A percentile compares a stretch with the other conserved stretches of the same genome.
Conservation (phyloP, 1,284 basidiomycete genomes). For the Fomitiporia mediterranea region DNA sequence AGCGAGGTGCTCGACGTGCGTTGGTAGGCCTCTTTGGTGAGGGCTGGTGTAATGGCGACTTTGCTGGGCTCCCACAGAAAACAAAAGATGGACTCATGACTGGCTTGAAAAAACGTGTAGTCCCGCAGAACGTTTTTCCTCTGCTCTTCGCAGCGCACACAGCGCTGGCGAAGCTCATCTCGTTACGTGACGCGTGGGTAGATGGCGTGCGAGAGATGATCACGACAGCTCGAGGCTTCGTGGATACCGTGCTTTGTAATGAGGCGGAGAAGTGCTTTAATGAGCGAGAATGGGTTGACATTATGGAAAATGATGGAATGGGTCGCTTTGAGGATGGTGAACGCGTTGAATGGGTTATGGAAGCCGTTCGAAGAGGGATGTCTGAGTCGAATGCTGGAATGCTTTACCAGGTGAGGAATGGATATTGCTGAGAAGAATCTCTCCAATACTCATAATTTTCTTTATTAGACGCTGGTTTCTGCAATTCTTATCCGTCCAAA, state of each 20-base stretch:
- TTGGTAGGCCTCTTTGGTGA: conserved; percentile 80
- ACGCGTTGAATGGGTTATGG: conserved; percentile 65
- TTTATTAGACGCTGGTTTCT: conserved; percentile 62
- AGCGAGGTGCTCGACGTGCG: conserved; percentile 66
- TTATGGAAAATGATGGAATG: conserved; percentile 65
- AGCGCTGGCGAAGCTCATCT: conserved; percentile 50
- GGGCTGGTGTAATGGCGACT: conserved; percentile 79
- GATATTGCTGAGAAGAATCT: background rate
- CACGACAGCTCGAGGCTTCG: conserved; percentile 47
- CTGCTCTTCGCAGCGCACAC: conserved; percentile 65
- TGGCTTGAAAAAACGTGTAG: conserved; percentile 65
- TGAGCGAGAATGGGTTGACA: conserved; percentile 62
- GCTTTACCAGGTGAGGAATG: conserved; percentile 63
- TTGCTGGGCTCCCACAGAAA: conserved; percentile 63
- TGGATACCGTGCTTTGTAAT: conserved; percentile 58
- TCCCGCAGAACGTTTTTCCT: conserved; percentile 57
- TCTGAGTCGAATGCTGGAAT: conserved; percentile 56
- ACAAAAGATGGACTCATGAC: conserved; percentile 65
- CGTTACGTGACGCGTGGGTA: conserved; percentile 62
- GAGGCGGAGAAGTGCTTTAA: conserved; percentile 62
- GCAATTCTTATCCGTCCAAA: conserved; percentile 68
- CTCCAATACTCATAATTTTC: conserved; percentile 10
- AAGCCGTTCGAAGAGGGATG: conserved; percentile 54
- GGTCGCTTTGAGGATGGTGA: conserved; percentile 68
- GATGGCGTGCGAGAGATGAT: conserved; percentile 64